Evolutionary conservation across 73 alveolate species (phyloP), one percentile per base, ranked within the genome.

Genomic region (Chromera velia): DNA sequence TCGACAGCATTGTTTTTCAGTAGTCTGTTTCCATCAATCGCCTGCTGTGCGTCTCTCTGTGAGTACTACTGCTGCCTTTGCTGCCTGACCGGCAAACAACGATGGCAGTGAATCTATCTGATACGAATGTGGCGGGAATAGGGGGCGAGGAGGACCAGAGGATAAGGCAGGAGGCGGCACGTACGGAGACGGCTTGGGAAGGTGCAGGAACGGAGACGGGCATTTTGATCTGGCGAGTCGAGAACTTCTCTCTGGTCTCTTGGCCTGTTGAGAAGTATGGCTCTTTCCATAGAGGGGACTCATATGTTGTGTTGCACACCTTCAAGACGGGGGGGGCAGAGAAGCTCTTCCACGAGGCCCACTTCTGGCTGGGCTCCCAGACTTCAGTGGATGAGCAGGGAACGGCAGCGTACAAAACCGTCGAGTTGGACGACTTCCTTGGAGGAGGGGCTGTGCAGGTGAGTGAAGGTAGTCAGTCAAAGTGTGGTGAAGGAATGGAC

Each of bases 331-430:
- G 31, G 55, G 68, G 74, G 30, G 83, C 28, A 73, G 80, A 76
- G 29, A 76, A 76, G 55, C 55, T 76, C 71, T 27, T 40, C 34
- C 83, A 49, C 76, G 67, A 75, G 29, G 67, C 67, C 72, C 45
- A 34, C 67, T 76, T 65, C 63, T 76, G 67, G 76, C 64, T 76
- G 0, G 83, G 83, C 32, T 24, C 70, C 6, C 71, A 76, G 62
- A 76, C 76, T 62, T 65, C 83, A 33, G 45, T 24, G 18, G 83
- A 76, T 29, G 83, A 76, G 83, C 64, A 76, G 72, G 83, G 83
- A 32, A 76, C 83, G n/a, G 83, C 83, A 34, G 83, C 83, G 1
- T 76, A 76, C 83, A 76, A 76, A 31, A 76, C 83, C 28, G 83
- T 76, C 1, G 83, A 76, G 70, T 76, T 76, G 26, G 83, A 76